phyloP scores from a whole-genome alignment of 2,329 filamentous ascomycete species.

The Fusarium tupiense region DNA sequence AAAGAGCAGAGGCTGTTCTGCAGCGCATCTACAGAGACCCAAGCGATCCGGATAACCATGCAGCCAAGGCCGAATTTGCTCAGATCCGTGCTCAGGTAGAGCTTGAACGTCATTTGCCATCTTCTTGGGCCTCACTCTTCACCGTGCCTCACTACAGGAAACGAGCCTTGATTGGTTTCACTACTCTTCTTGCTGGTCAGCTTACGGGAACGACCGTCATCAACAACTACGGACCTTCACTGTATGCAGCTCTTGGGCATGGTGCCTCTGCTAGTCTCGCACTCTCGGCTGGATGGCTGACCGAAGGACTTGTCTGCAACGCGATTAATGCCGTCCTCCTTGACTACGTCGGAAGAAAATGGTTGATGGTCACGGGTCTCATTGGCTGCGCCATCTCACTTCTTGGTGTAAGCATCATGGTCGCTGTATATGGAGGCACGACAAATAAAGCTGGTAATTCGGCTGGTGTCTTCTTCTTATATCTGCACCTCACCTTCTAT shows the following conservation, averaged over 20 bases:
- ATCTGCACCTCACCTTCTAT: neutral
- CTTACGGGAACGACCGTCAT: neutral
- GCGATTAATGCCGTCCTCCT: neutral
- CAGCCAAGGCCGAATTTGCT: neutral
- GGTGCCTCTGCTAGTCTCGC: neutral
- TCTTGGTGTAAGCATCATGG: neutral
- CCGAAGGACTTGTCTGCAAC: neutral
- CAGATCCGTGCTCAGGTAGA: neutral
- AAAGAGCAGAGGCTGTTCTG: neutral
- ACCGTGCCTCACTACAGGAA: neutral
- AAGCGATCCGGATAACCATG: neutral
- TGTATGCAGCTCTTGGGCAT: neutral
- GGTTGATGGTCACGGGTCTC: neutral
- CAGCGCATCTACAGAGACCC: neutral
- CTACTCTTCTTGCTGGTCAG: neutral
- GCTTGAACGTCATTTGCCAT: neutral
- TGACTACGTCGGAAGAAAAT: neutral
- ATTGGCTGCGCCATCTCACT: neutral
- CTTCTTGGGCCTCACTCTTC: neutral
- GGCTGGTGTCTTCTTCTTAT: neutral
- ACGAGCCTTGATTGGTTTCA: neutral
- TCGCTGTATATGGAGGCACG: neutral
- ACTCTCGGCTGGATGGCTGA: neutral
- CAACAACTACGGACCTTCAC: neutral
- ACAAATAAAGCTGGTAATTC: neutral